Conservation (phyloP, 805 yeast genomes). For the Kluyveromyces lactis region DNA sequence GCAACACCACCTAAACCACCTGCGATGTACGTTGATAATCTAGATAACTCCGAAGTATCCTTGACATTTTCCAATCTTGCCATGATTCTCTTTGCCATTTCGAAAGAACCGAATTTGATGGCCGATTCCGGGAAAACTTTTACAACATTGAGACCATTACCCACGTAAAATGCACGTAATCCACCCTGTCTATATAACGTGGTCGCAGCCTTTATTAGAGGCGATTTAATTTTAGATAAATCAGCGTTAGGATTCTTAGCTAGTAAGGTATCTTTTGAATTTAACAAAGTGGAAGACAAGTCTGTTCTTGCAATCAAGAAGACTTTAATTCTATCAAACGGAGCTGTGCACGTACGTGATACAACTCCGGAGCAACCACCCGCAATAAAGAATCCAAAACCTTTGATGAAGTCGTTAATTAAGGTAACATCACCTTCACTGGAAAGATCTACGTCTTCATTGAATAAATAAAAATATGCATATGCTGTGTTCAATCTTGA, state of each 20-base stretch:
- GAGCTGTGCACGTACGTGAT: conserved; percentile 94
- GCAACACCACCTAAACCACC: conserved; percentile 97
- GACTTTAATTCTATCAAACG: conserved; percentile 91
- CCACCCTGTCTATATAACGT: conserved; percentile 88
- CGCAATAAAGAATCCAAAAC: conserved; percentile 85
- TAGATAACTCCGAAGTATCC: conserved; percentile 63
- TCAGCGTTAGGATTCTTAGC: conserved; percentile 34
- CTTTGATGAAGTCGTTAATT: conserved; percentile 67
- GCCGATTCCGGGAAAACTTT: conserved; percentile 97
- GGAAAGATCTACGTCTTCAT: conserved; percentile 72
- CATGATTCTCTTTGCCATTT: conserved; percentile 68
- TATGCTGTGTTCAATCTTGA: conserved; percentile 77
- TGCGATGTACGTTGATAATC: conserved; percentile 73
- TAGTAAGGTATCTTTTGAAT: conserved; percentile 41
- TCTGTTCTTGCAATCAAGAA: conserved; percentile 88
- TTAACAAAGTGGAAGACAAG: conserved; percentile 58
- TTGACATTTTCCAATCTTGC: conserved; percentile 68
- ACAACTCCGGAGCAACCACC: conserved; percentile 96
- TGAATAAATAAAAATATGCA: conserved; percentile 45
- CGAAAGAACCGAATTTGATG: conserved; percentile 94
- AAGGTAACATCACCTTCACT: conserved; percentile 91
- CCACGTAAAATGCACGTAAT: conserved; percentile 78
- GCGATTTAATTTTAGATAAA: conserved; percentile 52
- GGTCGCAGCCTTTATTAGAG: conserved; percentile 70
- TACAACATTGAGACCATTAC: conserved; percentile 86